phyloP scores from a whole-genome alignment of 2,329 filamentous ascomycete genomes.

The Cytospora leucostoma region DNA sequence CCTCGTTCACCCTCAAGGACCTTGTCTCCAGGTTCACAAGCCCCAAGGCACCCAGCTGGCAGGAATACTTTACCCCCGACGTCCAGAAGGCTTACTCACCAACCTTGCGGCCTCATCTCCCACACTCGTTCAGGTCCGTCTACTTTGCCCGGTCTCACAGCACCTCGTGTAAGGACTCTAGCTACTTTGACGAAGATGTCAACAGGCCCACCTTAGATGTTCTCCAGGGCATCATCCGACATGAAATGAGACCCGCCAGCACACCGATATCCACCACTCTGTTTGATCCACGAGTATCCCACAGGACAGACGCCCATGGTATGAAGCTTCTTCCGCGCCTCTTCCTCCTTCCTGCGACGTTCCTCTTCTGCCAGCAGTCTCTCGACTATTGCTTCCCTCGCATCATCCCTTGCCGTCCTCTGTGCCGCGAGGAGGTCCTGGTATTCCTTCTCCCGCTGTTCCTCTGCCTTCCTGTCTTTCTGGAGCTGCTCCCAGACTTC shows the following conservation, averaged over 20 bases:
- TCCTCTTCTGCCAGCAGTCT: conserved; percentile 43
- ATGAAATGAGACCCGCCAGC: conserved; percentile 61
- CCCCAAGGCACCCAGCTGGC: no score
- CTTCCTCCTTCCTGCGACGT: conserved; percentile 41
- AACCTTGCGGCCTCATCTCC: no score
- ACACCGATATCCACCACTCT: conserved; percentile 61
- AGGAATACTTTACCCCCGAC: no score
- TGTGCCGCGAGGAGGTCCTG: conserved; percentile 37
- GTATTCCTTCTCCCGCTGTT: conserved; percentile 42
- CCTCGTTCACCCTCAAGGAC: no score
- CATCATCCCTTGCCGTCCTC: conserved; percentile 34
- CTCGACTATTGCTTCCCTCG: conserved; percentile 40
- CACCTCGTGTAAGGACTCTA: not conserved
- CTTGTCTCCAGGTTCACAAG: no score
- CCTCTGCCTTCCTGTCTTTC: conserved; percentile 45
- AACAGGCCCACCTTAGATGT: not conserved
- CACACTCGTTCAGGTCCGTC: no score
- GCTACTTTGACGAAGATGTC: no score
- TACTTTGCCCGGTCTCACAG: no score
- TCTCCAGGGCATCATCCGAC: conserved; percentile 38
- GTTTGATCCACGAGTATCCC: conserved; percentile 65
- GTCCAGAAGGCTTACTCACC: no score
- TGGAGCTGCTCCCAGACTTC: conserved; percentile 63
- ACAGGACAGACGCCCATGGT: conserved; percentile 55
- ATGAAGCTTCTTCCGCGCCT: conserved; percentile 46